Percentiles rank a stretch among this genome's conserved stretches.
phyloP scores from a whole-genome alignment of 441 rosid species.

The Cnidoscolus chayamansa region DNA sequence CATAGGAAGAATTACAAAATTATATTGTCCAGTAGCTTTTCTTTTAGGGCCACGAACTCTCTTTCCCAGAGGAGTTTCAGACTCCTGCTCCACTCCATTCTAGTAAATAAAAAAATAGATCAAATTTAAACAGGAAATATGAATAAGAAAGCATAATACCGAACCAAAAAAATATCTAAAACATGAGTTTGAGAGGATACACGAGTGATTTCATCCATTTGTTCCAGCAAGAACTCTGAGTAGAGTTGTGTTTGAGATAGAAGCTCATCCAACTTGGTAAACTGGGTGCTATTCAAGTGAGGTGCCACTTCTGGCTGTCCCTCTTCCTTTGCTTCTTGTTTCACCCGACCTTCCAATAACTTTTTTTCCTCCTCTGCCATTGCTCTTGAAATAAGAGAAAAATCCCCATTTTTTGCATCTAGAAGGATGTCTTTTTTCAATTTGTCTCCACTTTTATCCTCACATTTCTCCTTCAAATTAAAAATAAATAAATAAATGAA shows the following conservation, averaged over 20 bases:
- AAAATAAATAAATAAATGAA: constrained; percentile 2
- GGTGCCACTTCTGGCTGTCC: constrained; percentile 31
- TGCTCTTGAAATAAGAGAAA: constrained; percentile 44
- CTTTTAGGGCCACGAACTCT: constrained; percentile 70
- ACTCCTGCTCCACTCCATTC: constrained; percentile 55
- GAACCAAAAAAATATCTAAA: constrained; percentile 17
- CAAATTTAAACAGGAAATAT: constrained; percentile 9
- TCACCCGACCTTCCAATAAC: constrained; percentile 47
- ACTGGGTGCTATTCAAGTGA: constrained; percentile 52
- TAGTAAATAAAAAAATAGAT: constrained; percentile 28
- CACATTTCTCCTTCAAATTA: constrained; percentile 48
- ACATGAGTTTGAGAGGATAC: constrained; percentile 37
- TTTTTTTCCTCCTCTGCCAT: constrained; percentile 73
- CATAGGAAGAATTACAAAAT: constrained; percentile 46
- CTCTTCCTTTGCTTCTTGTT: constrained; percentile 33
- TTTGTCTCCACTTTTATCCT: constrained; percentile 29
- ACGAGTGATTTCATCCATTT: constrained; percentile 76
- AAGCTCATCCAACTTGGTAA: constrained; percentile 74
- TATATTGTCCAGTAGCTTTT: constrained; percentile 56
- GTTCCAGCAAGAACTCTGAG: constrained; percentile 79
- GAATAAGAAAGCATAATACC: constrained; percentile 3
- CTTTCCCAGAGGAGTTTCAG: constrained; percentile 40
- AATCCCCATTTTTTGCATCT: constrained; percentile 48
- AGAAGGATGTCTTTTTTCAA: constrained; percentile 43
- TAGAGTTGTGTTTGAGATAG: constrained; percentile 79